Conservation (phyloP, 768 basidiomycete genomes). For the Cantharellus cinnabarinus region DNA sequence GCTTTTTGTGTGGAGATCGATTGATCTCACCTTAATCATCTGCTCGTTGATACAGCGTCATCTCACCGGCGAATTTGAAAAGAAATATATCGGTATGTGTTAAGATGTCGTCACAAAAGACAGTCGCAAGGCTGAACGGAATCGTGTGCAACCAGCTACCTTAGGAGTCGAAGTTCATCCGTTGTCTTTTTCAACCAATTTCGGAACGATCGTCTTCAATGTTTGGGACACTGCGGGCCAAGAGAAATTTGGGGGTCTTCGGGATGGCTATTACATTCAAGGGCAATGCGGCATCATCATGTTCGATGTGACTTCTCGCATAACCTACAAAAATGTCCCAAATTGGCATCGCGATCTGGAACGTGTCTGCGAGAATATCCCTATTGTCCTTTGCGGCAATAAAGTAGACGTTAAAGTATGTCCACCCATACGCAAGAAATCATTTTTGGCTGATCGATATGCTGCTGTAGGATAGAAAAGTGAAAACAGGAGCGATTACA, state of each 20-base stretch:
- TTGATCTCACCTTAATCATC: not conserved
- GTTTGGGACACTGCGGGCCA: conserved; percentile 99
- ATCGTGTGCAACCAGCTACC: conserved; percentile 39
- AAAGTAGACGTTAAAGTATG: conserved; percentile 97
- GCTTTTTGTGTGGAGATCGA: not conserved
- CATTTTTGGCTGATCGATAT: not conserved
- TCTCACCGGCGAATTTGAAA: conserved; percentile 99
- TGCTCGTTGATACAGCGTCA: conserved; percentile 42
- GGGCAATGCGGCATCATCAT: conserved; percentile 99
- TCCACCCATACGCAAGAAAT: not conserved
- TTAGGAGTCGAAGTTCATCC: conserved; percentile 99
- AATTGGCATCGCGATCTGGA: conserved; percentile 99
- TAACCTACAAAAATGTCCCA: conserved; percentile 99
- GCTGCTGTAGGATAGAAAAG: conserved; percentile 76
- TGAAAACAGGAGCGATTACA: conserved; percentile 94
- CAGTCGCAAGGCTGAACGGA: not conserved
- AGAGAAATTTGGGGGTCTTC: conserved; percentile 98
- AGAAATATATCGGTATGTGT: conserved; percentile 89
- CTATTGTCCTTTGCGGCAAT: conserved; percentile 98
- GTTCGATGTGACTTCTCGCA: conserved; percentile 98
- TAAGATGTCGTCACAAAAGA: not conserved
- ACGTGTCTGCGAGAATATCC: conserved; percentile 99
- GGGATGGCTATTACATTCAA: conserved; percentile 92
- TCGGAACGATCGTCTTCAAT: conserved; percentile 97
- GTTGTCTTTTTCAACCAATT: conserved; percentile 90